Conservation (phyloP, 306 rosid genomes). For the Luffa aegyptiaca region DNA sequence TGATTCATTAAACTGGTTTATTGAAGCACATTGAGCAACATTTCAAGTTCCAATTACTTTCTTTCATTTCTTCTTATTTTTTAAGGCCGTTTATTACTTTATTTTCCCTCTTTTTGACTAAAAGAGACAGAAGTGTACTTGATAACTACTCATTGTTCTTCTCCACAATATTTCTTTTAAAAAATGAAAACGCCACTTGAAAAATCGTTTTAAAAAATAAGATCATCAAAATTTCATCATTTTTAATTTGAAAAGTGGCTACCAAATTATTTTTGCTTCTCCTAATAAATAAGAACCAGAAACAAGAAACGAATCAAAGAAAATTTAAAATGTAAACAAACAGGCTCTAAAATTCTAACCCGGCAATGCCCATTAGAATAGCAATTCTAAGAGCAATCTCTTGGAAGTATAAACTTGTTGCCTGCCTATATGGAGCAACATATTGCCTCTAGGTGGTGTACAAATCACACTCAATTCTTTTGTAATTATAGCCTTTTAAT, state of each 20-base stretch:
- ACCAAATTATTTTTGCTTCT: not conserved
- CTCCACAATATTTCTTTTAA: not conserved
- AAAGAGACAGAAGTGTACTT: not conserved
- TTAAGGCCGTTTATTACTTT: not conserved
- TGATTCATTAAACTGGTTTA: conserved; percentile 13
- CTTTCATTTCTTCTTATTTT: not conserved
- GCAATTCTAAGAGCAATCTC: not conserved
- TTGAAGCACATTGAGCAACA: not conserved
- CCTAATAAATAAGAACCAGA: not conserved
- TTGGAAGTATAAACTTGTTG: not conserved
- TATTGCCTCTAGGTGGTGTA: too few species aligned
- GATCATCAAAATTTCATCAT: not conserved
- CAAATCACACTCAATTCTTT: too few species aligned
- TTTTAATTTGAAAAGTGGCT: not conserved
- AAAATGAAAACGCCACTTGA: not conserved
- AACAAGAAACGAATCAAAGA: not conserved
- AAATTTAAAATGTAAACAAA: not conserved
- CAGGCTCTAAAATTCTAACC: not conserved
- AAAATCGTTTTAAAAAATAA: not conserved
- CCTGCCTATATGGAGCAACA: too few species aligned
- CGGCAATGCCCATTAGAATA: not conserved
- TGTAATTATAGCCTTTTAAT: too few species aligned
- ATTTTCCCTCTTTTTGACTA: not conserved
- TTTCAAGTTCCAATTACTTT: not conserved
- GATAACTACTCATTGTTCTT: not conserved